Evolutionary conservation across 306 rosid genomes (phyloP), one percentile per base, ranked within the genome.

Genomic region (Vigna angularis): DNA sequence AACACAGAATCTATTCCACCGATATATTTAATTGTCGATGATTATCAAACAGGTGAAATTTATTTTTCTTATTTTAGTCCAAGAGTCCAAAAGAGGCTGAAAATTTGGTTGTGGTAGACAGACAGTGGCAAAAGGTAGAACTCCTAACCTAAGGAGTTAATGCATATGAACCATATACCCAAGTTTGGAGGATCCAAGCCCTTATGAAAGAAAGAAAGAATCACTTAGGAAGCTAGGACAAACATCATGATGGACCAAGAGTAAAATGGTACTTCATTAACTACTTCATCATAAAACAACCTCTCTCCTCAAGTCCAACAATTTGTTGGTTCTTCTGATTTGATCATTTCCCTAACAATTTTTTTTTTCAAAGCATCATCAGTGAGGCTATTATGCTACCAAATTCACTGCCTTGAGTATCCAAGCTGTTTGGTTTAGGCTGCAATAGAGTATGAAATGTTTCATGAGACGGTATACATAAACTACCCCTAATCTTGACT

Each of bases 281-380:
- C 18, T 28, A 28, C 47, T 36, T 56, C 1, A 48, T 8, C 7
- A 14, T 11, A 40, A 24, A 72, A 40, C 18, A 57, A 26, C 70
- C 26, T 17, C 32, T 6, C 42, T 57, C 26, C 24, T 4, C 28
- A 17, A 58, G 45, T 58, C 61, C 20, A 44, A 47, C 26, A 47
- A 28, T 74, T 74, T 24, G 38, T 4, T 58, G 59, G 10, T 6
- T 74, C 36, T 30, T 61, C 61, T 57, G 26, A 26, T 40, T 72
- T 12, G 9, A 52, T 22, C 16, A 56, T 73, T 55, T 24, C 28
- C 56, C 26, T 20, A 44, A 57, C 17, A 22, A 30, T 30, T 0
- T 30, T 30, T 9, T 42, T 56, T 42, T 50, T 34, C 38, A 34
- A 34, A 34, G 38, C 42, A 36, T 36, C 42, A 36, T 36, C 42